Percentiles rank a stretch among this genome's conserved stretches.
These are phyloP conservation scores for Aphanomyces astaci DNA, from an alignment of 352 stramenopile species.

Conservation along the genomic window DNA sequence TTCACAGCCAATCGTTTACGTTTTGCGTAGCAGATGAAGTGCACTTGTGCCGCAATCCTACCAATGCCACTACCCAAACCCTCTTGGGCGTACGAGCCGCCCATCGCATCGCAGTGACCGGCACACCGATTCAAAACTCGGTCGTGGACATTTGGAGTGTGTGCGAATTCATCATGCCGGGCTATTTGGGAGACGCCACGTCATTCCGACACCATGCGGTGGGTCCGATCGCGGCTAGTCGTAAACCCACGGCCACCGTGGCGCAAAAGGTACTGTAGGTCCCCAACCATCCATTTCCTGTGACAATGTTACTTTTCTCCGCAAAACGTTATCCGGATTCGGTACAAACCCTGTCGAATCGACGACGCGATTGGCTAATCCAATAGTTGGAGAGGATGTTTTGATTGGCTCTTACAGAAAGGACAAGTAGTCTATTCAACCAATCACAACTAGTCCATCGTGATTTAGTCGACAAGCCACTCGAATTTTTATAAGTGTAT, in stretches of 20 bases:
- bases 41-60: slow-evolving; percentile 95
- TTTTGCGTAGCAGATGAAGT: slow-evolving; percentile 96
- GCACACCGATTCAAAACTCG: slow-evolving; percentile 97
- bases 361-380: too few species aligned
- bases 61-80: slow-evolving; percentile 80
- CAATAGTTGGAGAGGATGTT: too few species aligned
- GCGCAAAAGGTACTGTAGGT: slow-evolving; percentile 63
- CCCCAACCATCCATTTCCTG: too few species aligned
- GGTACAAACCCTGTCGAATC: too few species aligned
- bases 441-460: too few species aligned
- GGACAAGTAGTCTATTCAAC: too few species aligned
- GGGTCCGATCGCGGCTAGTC: slow-evolving; percentile 49
- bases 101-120: slow-evolving; percentile 92
- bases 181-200: slow-evolving; percentile 89
- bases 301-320: too few species aligned
- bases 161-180: slow-evolving; percentile 97
- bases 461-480: too few species aligned
- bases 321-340: too few species aligned
- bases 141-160: slow-evolving; percentile 95
- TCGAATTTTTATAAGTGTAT: too few species aligned
- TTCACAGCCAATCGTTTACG: slow-evolving; percentile 50
- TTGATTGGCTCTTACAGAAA: too few species aligned
- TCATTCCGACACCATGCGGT: slow-evolving; percentile 56
- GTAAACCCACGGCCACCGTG: slow-evolving; percentile 47
- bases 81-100: slow-evolving; percentile 63